Evolutionary conservation across 345 rosid species (phyloP).

Genomic region (Rhodamnia argentea): DNA sequence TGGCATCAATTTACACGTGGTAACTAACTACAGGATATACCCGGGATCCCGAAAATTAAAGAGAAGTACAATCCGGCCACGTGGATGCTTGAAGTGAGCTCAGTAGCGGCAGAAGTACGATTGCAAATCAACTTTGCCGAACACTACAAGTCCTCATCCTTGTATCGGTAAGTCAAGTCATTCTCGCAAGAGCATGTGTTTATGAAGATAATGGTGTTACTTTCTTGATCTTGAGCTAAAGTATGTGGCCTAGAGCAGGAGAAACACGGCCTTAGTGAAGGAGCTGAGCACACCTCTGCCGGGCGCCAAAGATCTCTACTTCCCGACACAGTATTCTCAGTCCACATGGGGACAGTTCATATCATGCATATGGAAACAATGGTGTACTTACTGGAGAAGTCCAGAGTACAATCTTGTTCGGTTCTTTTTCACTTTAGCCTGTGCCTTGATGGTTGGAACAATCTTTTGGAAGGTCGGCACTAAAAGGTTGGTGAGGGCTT

Average conservation of each 20-base stretch:
- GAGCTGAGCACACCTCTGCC: slow-evolving; percentile 29
- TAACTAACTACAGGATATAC: slow-evolving; percentile 20
- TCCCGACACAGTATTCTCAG: slow-evolving; percentile 27
- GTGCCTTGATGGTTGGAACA: slow-evolving; percentile 30
- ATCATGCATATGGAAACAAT: slow-evolving; percentile 46
- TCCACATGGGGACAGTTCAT: slow-evolving; percentile 36
- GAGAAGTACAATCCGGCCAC: slow-evolving; percentile 47
- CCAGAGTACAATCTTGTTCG: slow-evolving; percentile 38
- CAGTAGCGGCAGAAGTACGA: slow-evolving; percentile 22
- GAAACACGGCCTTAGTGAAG: slow-evolving; percentile 26
- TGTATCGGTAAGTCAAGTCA: slow-evolving; percentile 24
- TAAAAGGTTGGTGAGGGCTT: slow-evolving; percentile 12
- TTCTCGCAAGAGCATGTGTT: background rate
- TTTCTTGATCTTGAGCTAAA: background rate
- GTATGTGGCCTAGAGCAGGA: slow-evolving; percentile 9
- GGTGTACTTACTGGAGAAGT: slow-evolving; percentile 55
- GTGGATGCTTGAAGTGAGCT: slow-evolving; percentile 53
- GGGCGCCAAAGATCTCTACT: slow-evolving; percentile 31
- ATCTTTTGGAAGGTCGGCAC: slow-evolving; percentile 36
- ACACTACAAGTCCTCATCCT: slow-evolving; percentile 19
- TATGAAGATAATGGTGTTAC: background rate
- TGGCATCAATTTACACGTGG: background rate
- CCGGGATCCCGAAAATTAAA: slow-evolving; percentile 34
- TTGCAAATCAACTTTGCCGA: slow-evolving; percentile 39
- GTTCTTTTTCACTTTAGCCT: slow-evolving; percentile 21